A percentile compares a stretch with the other conserved stretches of the same genome.
Conservation (phyloP, 306 rosid species). For the Begonia loranthoides region DNA sequence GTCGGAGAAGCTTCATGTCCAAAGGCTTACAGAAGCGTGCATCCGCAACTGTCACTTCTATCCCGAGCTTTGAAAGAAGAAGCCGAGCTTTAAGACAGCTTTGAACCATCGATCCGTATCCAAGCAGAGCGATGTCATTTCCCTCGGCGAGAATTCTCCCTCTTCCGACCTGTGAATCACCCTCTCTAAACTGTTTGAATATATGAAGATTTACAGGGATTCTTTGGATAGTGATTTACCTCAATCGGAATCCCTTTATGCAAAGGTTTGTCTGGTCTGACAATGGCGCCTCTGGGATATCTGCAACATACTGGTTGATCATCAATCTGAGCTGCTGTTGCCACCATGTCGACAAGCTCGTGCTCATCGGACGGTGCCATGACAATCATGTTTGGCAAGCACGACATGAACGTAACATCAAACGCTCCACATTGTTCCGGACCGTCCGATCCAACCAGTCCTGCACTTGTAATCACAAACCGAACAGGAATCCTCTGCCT, state of each 20-base stretch:
- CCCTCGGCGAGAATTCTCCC: constrained; percentile 80
- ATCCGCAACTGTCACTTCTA: constrained; percentile 89
- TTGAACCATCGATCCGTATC: constrained; percentile 92
- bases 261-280: constrained; percentile 19
- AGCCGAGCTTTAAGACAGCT: constrained; percentile 75
- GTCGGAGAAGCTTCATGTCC: constrained; percentile 69
- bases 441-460: constrained; percentile 89
- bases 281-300: constrained; percentile 72
- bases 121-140: constrained; percentile 72
- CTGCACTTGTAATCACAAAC: constrained; percentile 77
- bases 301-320: constrained; percentile 80
- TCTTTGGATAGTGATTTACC: constrained; percentile 23
- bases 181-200: background rate
- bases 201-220: too few species aligned
- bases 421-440: constrained; percentile 80
- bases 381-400: constrained; percentile 93
- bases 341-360: constrained; percentile 84
- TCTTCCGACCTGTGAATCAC: constrained; percentile 49
- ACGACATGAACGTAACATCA: constrained; percentile 79
- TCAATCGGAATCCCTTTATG: constrained; percentile 49
- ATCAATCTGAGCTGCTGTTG: constrained; percentile 57
- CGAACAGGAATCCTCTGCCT: constrained; percentile 79
- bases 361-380: constrained; percentile 86
- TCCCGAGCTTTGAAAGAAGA: constrained; percentile 70
- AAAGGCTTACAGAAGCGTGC: constrained; percentile 98